phyloP scores from a whole-genome alignment of 495 filamentous ascomycete species.

The Letharia columbiana region DNA sequence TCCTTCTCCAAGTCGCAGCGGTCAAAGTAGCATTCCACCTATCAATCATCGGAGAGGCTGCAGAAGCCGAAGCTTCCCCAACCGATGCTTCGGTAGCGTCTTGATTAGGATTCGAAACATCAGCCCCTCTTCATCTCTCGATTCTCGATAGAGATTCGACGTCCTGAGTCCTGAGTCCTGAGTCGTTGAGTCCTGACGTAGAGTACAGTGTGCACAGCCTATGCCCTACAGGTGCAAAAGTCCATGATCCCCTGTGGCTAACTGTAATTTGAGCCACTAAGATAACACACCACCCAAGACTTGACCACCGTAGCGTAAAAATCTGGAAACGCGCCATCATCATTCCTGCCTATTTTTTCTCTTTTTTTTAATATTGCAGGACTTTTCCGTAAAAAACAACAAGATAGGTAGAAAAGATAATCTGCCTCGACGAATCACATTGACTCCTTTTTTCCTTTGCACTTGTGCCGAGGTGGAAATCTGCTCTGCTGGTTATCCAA shows the following conservation, averaged over 20 bases:
- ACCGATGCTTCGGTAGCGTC: constrained; percentile 1
- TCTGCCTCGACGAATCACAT: neutral
- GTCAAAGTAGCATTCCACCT: neutral
- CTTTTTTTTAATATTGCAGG: neutral
- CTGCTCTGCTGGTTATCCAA: neutral
- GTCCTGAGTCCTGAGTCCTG: neutral
- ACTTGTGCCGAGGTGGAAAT: neutral
- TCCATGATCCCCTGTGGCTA: neutral
- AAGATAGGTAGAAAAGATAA: neutral
- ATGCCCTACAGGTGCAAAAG: neutral
- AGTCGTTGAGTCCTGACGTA: neutral
- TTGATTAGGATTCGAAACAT: constrained; percentile 5
- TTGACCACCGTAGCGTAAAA: neutral
- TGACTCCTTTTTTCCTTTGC: neutral
- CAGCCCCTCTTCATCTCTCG: neutral
- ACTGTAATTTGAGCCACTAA: neutral
- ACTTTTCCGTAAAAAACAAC: neutral
- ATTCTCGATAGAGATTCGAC: neutral
- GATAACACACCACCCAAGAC: neutral
- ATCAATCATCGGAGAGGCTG: neutral
- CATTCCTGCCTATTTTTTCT: neutral
- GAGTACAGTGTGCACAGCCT: neutral
- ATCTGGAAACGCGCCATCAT: neutral
- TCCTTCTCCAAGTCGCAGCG: neutral
- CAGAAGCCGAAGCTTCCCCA: constrained; percentile 4